A percentile compares a stretch with the other conserved stretches of the same genome.
Conservation (phyloP, 305 asterid genomes). For the Solanum chacoense region DNA sequence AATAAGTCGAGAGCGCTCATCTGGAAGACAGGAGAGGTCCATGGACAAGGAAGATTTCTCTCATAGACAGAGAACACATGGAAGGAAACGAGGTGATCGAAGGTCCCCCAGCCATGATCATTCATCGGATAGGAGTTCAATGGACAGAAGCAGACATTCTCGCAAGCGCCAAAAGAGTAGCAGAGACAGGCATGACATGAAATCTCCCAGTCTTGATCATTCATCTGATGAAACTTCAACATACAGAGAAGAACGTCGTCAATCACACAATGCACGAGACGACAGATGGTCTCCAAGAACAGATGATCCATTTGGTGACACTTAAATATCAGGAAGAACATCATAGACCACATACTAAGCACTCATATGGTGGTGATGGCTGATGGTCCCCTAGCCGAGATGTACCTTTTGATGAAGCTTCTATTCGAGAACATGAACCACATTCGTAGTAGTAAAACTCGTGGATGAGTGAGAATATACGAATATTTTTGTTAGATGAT, state of each 20-base stretch:
- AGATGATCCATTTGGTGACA: not conserved
- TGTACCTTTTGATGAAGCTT: not conserved
- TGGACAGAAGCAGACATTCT: slow-evolving; percentile 24
- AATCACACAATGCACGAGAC: not conserved
- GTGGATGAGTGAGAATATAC: not conserved
- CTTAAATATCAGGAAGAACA: not conserved
- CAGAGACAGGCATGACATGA: not conserved
- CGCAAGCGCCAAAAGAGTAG: slow-evolving; percentile 4
- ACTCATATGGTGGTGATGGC: not conserved
- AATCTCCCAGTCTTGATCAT: not conserved
- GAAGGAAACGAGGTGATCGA: slow-evolving; percentile 20
- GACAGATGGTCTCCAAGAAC: slow-evolving; percentile 23
- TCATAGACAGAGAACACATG: slow-evolving; percentile 16
- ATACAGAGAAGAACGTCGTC: not conserved
- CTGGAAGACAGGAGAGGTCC: slow-evolving; percentile 23
- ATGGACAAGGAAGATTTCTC: slow-evolving; percentile 19
- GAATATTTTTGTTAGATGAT: not conserved
- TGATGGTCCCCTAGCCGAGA: not conserved
- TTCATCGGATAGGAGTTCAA: slow-evolving; percentile 19
- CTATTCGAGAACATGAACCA: not conserved
- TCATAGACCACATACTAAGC: not conserved
- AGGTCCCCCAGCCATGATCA: slow-evolving; percentile 18
- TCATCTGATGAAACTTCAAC: not conserved
- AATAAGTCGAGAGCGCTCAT: slow-evolving; percentile 23
- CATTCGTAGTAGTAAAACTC: not conserved